These are phyloP conservation scores for Skeletonema grethae DNA, from an alignment of 108 stramenopile species.

Conservation along the genomic window DNA sequence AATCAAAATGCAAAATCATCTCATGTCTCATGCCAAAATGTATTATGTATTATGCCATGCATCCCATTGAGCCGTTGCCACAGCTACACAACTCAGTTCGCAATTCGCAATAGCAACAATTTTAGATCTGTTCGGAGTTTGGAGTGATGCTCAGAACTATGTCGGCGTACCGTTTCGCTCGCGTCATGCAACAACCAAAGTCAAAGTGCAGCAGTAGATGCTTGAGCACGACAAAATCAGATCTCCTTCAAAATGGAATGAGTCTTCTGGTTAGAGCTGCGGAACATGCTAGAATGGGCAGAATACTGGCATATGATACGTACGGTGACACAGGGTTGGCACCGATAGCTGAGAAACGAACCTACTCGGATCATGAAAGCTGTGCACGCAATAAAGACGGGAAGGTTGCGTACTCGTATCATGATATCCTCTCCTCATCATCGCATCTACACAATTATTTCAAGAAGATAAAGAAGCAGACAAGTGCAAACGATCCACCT, in stretches of 20 bases:
- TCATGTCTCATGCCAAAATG: too few species aligned
- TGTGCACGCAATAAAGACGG: neutral
- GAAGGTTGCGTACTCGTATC: constrained; percentile 20
- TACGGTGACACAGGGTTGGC: neutral
- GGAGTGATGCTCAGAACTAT: neutral
- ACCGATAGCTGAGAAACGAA: too few species aligned
- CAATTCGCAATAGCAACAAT: too few species aligned
- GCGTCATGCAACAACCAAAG: too few species aligned
- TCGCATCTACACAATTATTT: constrained; percentile 15
- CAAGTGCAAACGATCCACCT: neutral
- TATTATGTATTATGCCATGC: too few species aligned
- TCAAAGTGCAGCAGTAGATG: too few species aligned
- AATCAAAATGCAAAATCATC: too few species aligned
- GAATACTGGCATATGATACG: constrained; percentile 24
- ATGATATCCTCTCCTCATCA: constrained; percentile 12
- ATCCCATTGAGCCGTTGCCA: too few species aligned
- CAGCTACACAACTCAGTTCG: too few species aligned
- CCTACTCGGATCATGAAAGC: too few species aligned
- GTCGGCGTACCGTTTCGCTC: too few species aligned
- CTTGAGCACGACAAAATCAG: neutral
- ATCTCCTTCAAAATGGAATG: constrained; percentile 15
- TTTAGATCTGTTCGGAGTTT: too few species aligned
- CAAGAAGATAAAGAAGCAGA: neutral
- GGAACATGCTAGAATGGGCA: constrained; percentile 17
- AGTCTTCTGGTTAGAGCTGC: constrained; percentile 26